These are phyloP conservation scores for Fusarium sp. DNA, from an alignment of 2,329 filamentous ascomycete genomes.

Conservation along the genomic window DNA sequence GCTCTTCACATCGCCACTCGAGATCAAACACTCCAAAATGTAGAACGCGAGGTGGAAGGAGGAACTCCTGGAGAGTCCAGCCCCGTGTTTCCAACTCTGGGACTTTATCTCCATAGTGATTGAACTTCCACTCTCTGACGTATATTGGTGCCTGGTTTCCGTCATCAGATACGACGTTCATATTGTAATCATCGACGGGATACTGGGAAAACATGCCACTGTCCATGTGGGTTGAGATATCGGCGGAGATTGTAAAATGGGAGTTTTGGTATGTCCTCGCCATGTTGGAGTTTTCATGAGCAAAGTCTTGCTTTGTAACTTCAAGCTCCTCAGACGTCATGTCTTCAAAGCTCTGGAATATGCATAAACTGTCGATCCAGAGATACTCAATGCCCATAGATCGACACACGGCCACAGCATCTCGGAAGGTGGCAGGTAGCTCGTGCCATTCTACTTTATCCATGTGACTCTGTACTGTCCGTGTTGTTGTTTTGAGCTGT, in stretches of 20 bases:
- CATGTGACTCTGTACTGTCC: background rate
- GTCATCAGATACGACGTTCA: fast-evolving
- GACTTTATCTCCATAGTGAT: background rate
- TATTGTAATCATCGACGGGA: background rate
- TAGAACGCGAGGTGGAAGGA: background rate
- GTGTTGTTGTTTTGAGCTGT: slow-evolving; percentile 1
- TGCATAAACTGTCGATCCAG: slow-evolving; percentile 5
- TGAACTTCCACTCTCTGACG: background rate
- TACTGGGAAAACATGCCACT: background rate
- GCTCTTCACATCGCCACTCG: background rate
- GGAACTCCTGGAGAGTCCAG: slow-evolving; percentile 3
- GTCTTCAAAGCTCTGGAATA: background rate
- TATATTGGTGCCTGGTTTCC: background rate
- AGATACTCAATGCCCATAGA: background rate
- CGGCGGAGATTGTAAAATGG: background rate
- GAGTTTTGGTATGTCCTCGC: background rate
- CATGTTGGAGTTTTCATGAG: background rate
- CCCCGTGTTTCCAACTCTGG: background rate
- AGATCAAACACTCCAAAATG: background rate
- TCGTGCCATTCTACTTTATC: background rate
- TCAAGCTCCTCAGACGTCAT: background rate
- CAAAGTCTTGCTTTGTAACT: background rate
- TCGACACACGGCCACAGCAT: background rate
- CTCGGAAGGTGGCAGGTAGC: background rate
- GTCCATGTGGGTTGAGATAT: background rate